phyloP scores from a whole-genome alignment of 2,329 filamentous ascomycete species.

The Arthrobotrys iridis region DNA sequence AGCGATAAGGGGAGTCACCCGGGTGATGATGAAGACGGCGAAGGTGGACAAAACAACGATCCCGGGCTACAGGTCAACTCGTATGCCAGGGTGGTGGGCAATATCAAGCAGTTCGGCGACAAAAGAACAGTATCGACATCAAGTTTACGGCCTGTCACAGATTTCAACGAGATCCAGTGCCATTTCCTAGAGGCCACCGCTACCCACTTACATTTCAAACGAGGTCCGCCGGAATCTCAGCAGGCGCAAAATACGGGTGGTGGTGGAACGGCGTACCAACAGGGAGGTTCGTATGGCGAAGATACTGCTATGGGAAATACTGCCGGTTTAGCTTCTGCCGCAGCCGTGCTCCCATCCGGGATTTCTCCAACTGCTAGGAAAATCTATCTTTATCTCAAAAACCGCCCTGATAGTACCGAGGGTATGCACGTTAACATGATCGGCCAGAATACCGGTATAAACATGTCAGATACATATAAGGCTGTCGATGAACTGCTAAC shows the following conservation, averaged over 20 bases:
- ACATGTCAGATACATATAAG: constrained; percentile 74
- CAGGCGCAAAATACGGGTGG: constrained; percentile 59
- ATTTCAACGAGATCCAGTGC: constrained; percentile 92
- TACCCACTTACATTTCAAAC: constrained; percentile 84
- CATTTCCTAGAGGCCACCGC: constrained; percentile 90
- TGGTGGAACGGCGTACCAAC: constrained; percentile 69
- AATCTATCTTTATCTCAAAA: constrained; percentile 76
- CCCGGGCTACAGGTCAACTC: constrained; percentile 74
- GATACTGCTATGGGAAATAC: constrained; percentile 59
- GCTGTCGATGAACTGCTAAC: constrained; percentile 83
- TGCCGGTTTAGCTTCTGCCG: constrained; percentile 60
- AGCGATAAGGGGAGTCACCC: constrained; percentile 72
- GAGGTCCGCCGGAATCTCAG: constrained; percentile 68
- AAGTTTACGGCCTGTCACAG: constrained; percentile 79
- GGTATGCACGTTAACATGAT: constrained; percentile 84
- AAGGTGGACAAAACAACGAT: constrained; percentile 63
- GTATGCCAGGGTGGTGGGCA: constrained; percentile 87
- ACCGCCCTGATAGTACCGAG: constrained; percentile 77
- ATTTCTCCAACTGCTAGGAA: constrained; percentile 71
- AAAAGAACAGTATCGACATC: constrained; percentile 83
- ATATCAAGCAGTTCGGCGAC: constrained; percentile 82
- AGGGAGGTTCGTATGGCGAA: constrained; percentile 59
- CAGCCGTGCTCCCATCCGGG: constrained; percentile 61
- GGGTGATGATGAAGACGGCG: constrained; percentile 58
- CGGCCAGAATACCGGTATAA: constrained; percentile 72